Percentiles rank a stretch among this genome's conserved stretches.
These are phyloP conservation scores for Prunus persica DNA, from an alignment of 306 rosid genomes.

Conservation along the genomic window Prunus_persica_NCBIv2 NC_034015.1:18179001-18179500, in stretches of 20 bases:
- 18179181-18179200: constrained; percentile 17
- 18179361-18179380: not conserved
- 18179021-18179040: constrained; percentile 88
- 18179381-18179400: not conserved
- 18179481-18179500: too few relatives aligned
- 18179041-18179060: constrained; percentile 71
- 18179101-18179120: constrained; percentile 60
- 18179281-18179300: not conserved
- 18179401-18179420: not conserved
- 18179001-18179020: constrained; percentile 61
- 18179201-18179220: constrained; percentile 24
- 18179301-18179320: not conserved
- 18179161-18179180: constrained; percentile 68
- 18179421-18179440: not conserved
- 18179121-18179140: constrained; percentile 13
- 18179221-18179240: constrained; percentile 23
- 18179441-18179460: not conserved
- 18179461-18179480: not conserved
- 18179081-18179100: constrained; percentile 42
- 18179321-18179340: not conserved
- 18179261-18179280: constrained; percentile 5
- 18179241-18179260: constrained; percentile 29
- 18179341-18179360: not conserved
- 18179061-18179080: constrained; percentile 59
- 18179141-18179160: constrained; percentile 68